Conservation (phyloP, 805 yeast genomes). For the Maudiozyma saulgeensis region DNA sequence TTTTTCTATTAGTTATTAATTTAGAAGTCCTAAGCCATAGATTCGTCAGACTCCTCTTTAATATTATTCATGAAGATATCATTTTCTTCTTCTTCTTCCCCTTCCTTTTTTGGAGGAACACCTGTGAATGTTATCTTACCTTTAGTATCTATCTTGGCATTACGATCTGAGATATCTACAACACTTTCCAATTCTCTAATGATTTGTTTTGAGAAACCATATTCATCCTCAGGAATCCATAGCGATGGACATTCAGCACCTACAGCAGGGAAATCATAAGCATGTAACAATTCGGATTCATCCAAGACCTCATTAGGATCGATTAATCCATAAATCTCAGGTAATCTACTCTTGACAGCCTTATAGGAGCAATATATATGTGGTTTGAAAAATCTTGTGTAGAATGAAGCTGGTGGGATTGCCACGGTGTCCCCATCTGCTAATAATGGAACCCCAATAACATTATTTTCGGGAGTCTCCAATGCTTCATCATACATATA, state of each 20-base stretch:
- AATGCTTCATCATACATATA: constrained; percentile 2
- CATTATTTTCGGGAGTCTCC: constrained; percentile 14
- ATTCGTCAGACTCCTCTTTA: constrained; percentile 9
- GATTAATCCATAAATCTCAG: constrained; percentile 48
- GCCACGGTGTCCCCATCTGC: constrained; percentile 47
- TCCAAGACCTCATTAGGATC: constrained; percentile 35
- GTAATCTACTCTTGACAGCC: constrained; percentile 42
- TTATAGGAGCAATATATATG: constrained; percentile 42
- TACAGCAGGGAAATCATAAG: constrained; percentile 72
- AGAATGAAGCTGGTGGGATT: constrained; percentile 31
- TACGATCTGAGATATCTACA: constrained; percentile 57
- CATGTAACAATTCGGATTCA: constrained; percentile 38
- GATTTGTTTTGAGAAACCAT: constrained; percentile 63
- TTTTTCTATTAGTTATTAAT: not conserved
- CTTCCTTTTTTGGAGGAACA: constrained; percentile 36
- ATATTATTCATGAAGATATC: constrained; percentile 2
- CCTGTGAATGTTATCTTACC: constrained; percentile 41
- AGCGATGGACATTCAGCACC: constrained; percentile 59
- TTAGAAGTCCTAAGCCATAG: not conserved
- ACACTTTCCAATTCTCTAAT: constrained; percentile 46
- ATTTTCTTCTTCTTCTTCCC: constrained; percentile 1
- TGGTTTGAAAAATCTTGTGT: constrained; percentile 47
- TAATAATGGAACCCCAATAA: constrained; percentile 44
- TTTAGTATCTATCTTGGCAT: constrained; percentile 47
- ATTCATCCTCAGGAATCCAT: constrained; percentile 88